Percentiles rank a stretch among this genome's conserved stretches.
phyloP scores from a whole-genome alignment of 2,329 filamentous ascomycete species.

The Trichothecium roseum region DNA sequence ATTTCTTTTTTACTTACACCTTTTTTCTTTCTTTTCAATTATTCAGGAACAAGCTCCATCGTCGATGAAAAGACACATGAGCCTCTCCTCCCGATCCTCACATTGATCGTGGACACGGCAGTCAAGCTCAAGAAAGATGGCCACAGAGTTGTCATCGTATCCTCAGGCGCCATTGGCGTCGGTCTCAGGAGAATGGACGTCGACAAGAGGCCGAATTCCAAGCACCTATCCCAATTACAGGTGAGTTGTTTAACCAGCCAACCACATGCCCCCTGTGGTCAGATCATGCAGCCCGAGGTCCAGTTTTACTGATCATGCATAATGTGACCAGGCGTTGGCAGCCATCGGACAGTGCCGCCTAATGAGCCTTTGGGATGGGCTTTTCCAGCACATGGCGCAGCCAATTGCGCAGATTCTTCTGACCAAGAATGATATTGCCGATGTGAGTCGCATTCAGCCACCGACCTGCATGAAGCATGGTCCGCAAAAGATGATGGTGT shows the following conservation, averaged over 20 bases:
- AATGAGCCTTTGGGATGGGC: constrained; percentile 88
- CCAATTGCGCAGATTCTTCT: constrained; percentile 91
- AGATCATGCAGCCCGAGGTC: background rate
- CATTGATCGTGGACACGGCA: constrained; percentile 88
- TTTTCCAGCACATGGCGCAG: constrained; percentile 80
- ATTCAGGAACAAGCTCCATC: constrained; percentile 98
- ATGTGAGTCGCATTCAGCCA: constrained; percentile 42
- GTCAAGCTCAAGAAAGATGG: constrained; percentile 81
- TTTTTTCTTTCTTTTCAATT: constrained; percentile 7
- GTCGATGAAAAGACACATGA: constrained; percentile 94
- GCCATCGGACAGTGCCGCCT: constrained; percentile 93
- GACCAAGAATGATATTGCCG: constrained; percentile 91
- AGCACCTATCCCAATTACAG: constrained; percentile 82
- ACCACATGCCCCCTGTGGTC: background rate
- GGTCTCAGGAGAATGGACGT: constrained; percentile 85
- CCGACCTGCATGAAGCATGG: background rate
- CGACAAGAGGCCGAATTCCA: constrained; percentile 59
- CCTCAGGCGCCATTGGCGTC: constrained; percentile 92
- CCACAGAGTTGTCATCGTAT: constrained; percentile 90
- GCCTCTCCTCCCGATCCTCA: constrained; percentile 81
- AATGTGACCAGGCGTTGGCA: constrained; percentile 58
- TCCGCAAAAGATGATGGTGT: background rate
- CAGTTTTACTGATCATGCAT: constrained; percentile 3
- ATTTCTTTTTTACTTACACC: background rate
- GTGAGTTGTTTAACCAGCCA: constrained; percentile 24